Evolutionary conservation across 2,329 filamentous ascomycete species (phyloP), one percentile per base, ranked within the genome.

Genomic region (Colletotrichum lupini): DNA sequence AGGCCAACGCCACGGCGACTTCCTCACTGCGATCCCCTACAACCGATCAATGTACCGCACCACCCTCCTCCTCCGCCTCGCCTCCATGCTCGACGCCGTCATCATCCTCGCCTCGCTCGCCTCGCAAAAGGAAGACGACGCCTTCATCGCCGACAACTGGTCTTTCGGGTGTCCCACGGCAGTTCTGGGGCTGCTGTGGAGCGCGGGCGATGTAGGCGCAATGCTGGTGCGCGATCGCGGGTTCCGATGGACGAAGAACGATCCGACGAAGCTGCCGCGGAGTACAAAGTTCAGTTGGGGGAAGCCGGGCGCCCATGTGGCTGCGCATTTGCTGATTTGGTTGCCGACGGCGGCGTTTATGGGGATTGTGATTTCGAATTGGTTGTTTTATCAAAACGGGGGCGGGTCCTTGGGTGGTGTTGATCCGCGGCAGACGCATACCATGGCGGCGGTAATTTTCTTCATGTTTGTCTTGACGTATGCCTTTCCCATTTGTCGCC

Each of bases 21-120:
- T 75, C 63, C 62, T 73, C 55, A 60, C 67, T 3, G 74, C 74
- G 4, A 59, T 74, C 60, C 74, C 74, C 16, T 59, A 75, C 62
- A 69, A 73, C 69, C 73, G 74, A 26, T 64, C 65, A 59, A 67
- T 73, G 57, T 71, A 68, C 63, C 73, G 71, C 52, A 59, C 58
- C 11, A 62, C 63, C 30, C 61, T 75, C 60, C 24, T 55, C 30
- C 55, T 73, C 42, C 69, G 73, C 61, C 2, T 67, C 52, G 16
- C 59, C 52, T 76, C 75, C 2, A n/a, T 68, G 1, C 58, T 74
- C 68, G 24, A 63, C 37, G 59, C 49, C 52, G 12, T 73, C 35
- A 49, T 49, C 56, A 63, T 73, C 59, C 52, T 73, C 66, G 61
- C 46, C 37, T 14, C 67, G 24, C 61, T 76, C 12, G 58, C 16